Base-by-base conservation (phyloP, 768 basidiomycete genomes). In the Psilocybe subaeruginosa region DNA sequence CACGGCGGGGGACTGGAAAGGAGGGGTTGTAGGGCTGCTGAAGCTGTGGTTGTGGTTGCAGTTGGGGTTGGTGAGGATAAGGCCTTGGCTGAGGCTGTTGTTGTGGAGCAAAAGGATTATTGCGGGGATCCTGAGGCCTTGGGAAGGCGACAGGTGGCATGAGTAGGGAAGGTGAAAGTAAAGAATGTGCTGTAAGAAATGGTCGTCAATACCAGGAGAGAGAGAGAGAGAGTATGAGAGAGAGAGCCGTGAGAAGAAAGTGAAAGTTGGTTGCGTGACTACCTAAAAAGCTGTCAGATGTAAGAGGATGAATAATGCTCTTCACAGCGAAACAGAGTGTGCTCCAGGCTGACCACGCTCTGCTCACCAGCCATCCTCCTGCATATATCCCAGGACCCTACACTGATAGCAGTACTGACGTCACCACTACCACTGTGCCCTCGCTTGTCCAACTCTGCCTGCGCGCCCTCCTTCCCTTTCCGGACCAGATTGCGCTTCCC, bases 371-470 rank as follows among this genome's bases (percentile, higher is more conserved):
- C 31, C 52, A 33, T 23, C 46, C 55, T 6, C 17, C 17, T 14
- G 37, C 45, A 4, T 45, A 43, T 23, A 30, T 29, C 29, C 55
- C 56, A 35, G 46, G 56, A n/a, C 31, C 56, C 57, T 23, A 37
- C 63, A 52, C 29, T 56, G 8, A n/a, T 12, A 6, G 41, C 50
- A 16, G 23, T 19, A 23, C 46, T 35, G 19, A 29, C 56, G 30
- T 33, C 56, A 45, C 48, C 72, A 63, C 3, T 12, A 6, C 7
- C 3, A 14, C 31, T 37, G 70, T 85, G 45, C 88, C 87, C 0
- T 80, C 88, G 3, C 80, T 91, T 46, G 66, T 78, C 33, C 77
- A 77, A 58, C 74, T 88, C 58, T 88, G 85, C 65, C 67, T 90
- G 16, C 71, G 68, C 51, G 69, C 64, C 16, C 77, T 90, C 37